A percentile compares a stretch with the other conserved stretches of the same genome.
These are phyloP conservation scores for Syzygium syzygioides DNA, from an alignment of 441 rosid species.

Conservation along the genomic window DNA sequence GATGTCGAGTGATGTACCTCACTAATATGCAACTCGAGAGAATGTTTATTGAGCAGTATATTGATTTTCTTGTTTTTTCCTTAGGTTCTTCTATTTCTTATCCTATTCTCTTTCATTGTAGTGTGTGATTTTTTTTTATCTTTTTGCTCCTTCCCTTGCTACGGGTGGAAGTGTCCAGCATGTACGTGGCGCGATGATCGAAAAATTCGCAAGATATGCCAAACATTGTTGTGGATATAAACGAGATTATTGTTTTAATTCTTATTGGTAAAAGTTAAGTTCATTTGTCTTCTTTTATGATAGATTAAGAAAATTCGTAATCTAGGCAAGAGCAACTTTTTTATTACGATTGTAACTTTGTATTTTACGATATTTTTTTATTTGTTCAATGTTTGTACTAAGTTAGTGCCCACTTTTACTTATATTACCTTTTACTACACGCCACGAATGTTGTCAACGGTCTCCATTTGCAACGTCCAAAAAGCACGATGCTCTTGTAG, in stretches of 20 bases:
- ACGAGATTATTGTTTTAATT: neutral
- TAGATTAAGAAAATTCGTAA: neutral
- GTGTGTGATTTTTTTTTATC: accelerated
- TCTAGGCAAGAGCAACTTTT: neutral
- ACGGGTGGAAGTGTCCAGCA: neutral
- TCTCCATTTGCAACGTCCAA: accelerated
- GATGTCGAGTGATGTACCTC: neutral
- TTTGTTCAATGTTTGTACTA: neutral
- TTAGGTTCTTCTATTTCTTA: neutral
- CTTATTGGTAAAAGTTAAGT: neutral
- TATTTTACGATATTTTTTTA: neutral
- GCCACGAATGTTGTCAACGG: accelerated
- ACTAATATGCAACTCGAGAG: neutral
- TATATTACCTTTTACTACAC: neutral
- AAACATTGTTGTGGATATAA: neutral
- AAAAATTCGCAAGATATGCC: neutral
- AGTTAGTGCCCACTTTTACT: neutral
- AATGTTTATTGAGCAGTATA: neutral
- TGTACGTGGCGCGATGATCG: accelerated
- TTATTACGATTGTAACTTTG: neutral
- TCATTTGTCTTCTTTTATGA: neutral
- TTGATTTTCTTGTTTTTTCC: neutral
- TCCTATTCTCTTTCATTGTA: neutral
- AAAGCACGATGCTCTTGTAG: neutral
- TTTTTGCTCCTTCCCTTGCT: neutral